Percentiles rank a stretch among this genome's conserved stretches.
phyloP scores from a whole-genome alignment of 352 stramenopile genomes.

The Phytophthora uliginosa region DNA sequence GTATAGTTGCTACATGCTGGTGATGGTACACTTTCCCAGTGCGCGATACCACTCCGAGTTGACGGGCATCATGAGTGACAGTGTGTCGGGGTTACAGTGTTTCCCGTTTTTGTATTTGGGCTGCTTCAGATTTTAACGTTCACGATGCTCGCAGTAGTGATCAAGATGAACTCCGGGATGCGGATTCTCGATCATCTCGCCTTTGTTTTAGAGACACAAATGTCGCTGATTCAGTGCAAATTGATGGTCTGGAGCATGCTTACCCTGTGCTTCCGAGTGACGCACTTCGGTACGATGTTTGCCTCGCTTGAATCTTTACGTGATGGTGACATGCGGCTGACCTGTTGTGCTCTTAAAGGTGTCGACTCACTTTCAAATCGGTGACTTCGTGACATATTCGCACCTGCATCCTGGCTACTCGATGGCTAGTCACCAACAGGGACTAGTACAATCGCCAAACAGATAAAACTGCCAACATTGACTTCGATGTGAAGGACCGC shows the following conservation, averaged over 20 bases:
- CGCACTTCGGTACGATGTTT: neutral
- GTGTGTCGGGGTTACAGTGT: neutral
- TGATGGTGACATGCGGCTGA: neutral
- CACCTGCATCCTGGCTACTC: neutral
- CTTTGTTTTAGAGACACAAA: neutral
- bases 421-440: neutral
- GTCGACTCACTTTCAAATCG: neutral
- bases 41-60: neutral
- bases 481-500: no score
- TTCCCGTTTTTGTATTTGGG: neutral
- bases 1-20: neutral
- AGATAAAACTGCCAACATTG: no score
- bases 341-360: neutral
- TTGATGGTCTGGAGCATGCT: neutral
- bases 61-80: neutral
- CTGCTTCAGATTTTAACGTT: neutral
- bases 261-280: neutral
- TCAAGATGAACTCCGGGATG: neutral
- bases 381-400: neutral
- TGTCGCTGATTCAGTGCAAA: neutral
- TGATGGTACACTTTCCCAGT: constrained; percentile 1
- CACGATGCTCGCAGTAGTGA: neutral
- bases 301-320: neutral
- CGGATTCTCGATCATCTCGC: neutral
- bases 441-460: neutral